Base-by-base conservation (phyloP, 371 early-diverging fungal species). In the Mortierella sp. region DNA sequence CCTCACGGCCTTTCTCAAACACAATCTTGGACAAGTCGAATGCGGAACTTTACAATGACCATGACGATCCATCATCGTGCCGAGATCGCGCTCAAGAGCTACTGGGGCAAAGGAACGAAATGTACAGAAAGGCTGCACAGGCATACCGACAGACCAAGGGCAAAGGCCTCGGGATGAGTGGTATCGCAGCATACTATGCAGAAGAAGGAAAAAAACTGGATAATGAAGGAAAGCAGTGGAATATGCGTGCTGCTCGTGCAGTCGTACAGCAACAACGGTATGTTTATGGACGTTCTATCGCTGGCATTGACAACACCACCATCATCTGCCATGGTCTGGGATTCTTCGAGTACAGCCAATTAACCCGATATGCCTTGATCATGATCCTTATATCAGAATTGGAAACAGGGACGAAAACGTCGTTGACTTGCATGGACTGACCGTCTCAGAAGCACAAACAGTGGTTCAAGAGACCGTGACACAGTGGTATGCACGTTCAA, bases 181-280 rank as follows among this genome's bases (percentile, higher is more conserved):
- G 88, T n/a, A 81, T 89, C 19, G 87, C 92, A 0, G 82, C 86
- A 49, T 90, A 81, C 65, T 91, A 92, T 74, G 89, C 92, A 8
- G 82, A 87, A 5, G 87, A 87, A 46, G 92, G 90, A 34, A 86
- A 86, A 17, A 80, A 84, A 49, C 57, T 82, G 50, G 91, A 91
- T 55, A 70, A 67, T 6, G 61, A 83, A 44, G 90, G 89, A 19
- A 88, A 86, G 31, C 78, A 82, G 34, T 90, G 89, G 91, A 89
- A 89, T 34, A 88, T 91, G 88, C 81, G 89, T 13, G 91, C 91
- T 7, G 91, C 91, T 2, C 83, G 89, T 50, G 88, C 92, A 0
- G 79, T 84, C 22, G 87, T 91, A 29, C 81, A 85, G 37, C 58
- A 78, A 19, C 78, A 88, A 27, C 77, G 85, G 86, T 82, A 78